phyloP scores from a whole-genome alignment of 345 rosid genomes.

The Garcia nutans region DNA sequence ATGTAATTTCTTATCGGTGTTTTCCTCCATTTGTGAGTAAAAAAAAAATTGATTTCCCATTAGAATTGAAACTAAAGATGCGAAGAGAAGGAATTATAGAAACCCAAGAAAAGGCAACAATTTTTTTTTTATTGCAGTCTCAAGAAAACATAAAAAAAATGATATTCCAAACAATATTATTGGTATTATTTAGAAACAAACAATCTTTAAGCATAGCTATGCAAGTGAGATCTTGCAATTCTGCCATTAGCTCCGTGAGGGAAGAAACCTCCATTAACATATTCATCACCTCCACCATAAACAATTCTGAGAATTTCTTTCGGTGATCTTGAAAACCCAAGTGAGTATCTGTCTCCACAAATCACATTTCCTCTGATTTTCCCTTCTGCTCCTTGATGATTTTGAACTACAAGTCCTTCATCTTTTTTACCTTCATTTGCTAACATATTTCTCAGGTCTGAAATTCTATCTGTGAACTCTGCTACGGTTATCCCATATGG shows the following conservation, averaged over 20 bases:
- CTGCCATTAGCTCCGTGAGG: slow-evolving; percentile 62
- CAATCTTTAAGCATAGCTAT: not conserved
- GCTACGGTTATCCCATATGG: slow-evolving; percentile 42
- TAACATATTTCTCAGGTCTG: slow-evolving; percentile 35
- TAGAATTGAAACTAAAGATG: not conserved
- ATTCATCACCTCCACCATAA: slow-evolving; percentile 59
- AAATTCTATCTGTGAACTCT: slow-evolving; percentile 41
- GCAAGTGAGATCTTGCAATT: slow-evolving; percentile 46
- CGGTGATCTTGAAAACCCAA: slow-evolving; percentile 52
- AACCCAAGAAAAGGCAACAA: not conserved
- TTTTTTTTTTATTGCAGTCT: not conserved
- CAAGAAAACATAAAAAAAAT: too few relatives aligned
- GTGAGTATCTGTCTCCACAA: slow-evolving; percentile 45
- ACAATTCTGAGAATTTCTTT: slow-evolving; percentile 60
- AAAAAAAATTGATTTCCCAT: too few relatives aligned
- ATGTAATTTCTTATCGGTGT: too few relatives aligned
- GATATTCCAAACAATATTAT: too few relatives aligned
- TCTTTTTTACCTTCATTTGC: slow-evolving; percentile 45
- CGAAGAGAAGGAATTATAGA: not conserved
- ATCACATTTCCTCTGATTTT: slow-evolving; percentile 46
- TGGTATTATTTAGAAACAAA: not conserved
- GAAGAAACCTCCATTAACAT: slow-evolving; percentile 56
- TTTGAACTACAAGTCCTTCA: slow-evolving; percentile 52
- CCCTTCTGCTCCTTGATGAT: slow-evolving; percentile 41
- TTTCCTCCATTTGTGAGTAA: too few relatives aligned